phyloP scores from a whole-genome alignment of 2,329 filamentous ascomycete species.

The Pseudogymnoascus sp. region DNA sequence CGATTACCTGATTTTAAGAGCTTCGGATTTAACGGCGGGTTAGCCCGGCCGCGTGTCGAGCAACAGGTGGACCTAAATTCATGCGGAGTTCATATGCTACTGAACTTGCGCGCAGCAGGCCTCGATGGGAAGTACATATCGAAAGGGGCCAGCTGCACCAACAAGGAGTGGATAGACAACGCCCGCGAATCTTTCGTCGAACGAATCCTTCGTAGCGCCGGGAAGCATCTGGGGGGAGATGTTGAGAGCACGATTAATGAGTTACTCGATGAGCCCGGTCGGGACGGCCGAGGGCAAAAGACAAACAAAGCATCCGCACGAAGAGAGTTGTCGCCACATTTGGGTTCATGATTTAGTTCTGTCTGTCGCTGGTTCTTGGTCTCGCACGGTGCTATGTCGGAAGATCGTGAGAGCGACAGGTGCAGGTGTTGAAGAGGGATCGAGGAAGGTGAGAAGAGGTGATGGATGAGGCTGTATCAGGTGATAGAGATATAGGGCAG shows the following conservation, averaged over 20 bases:
- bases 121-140: background rate
- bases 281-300: background rate
- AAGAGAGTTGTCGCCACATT: background rate
- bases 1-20: background rate
- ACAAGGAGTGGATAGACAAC: background rate
- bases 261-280: background rate
- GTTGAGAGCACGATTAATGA: background rate
- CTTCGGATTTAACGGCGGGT: background rate
- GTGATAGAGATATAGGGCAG: no score
- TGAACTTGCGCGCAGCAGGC: background rate
- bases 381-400: no score
- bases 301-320: background rate
- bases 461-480: no score
- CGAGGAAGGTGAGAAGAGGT: no score
- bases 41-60: background rate
- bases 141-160: background rate
- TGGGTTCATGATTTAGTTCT: background rate
- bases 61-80: background rate
- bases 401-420: background rate
- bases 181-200: background rate
- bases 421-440: background rate
- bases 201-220: background rate
- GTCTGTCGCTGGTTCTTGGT: background rate
- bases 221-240: background rate
- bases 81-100: background rate